Conservation (phyloP, 345 rosid species). For the Arabidopsis arenosa region DNA sequence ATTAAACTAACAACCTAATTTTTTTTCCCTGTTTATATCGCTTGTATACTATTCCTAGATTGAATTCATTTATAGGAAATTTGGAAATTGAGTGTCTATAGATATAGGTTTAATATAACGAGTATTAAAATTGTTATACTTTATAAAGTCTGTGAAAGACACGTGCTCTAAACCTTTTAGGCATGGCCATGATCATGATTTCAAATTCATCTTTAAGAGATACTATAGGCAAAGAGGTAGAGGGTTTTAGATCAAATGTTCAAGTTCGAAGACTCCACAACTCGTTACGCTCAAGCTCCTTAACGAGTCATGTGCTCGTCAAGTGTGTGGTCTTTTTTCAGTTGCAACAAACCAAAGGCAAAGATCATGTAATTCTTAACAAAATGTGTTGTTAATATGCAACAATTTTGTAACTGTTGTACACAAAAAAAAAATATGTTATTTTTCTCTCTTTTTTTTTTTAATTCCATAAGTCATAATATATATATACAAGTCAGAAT, state of each 20-base stretch:
- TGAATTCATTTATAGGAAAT: slow-evolving; percentile 5
- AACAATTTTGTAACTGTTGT: too few species aligned
- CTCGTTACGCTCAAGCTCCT: background rate
- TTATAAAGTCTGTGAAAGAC: background rate
- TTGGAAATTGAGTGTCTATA: background rate
- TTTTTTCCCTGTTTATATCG: too few species aligned
- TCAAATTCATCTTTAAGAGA: background rate
- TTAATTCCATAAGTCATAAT: too few species aligned
- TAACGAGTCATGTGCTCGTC: background rate
- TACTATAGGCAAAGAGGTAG: background rate
- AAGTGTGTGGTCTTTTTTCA: background rate
- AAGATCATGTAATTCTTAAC: background rate
- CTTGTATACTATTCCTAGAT: slow-evolving; percentile 7
- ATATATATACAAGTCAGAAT: too few species aligned
- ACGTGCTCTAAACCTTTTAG: slow-evolving; percentile 18
- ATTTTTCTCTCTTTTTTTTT: too few species aligned
- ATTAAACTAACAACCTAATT: slow-evolving; percentile 17
- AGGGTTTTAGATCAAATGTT: background rate
- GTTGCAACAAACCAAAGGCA: background rate
- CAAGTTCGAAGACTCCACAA: background rate
- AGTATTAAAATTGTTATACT: background rate
- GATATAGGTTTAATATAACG: background rate
- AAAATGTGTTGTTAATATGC: too few species aligned
- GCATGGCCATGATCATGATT: background rate
- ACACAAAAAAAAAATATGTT: too few species aligned